Base-by-base conservation (phyloP, 2,329 filamentous ascomycete species). In the Venturia effusa region DNA sequence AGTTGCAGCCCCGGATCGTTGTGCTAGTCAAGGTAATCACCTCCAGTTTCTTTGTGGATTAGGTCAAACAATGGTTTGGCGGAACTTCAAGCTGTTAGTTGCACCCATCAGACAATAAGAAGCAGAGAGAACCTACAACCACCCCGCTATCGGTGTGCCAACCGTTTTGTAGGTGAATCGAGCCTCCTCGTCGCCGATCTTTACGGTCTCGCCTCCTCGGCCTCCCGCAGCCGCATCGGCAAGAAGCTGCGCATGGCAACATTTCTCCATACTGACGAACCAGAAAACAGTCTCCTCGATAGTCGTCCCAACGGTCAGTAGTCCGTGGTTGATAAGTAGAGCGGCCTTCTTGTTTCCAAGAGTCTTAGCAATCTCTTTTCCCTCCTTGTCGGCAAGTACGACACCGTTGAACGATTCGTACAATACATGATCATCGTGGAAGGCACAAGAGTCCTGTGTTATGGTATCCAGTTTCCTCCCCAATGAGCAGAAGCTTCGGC, bases 61-160 rank as follows among this genome's bases (percentile, higher is more conserved):
- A 89, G 75, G 76, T 90, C 87, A 75, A 91, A 91, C 67, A 87
- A 68, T 19, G 88, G 88, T 76, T 86, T 86, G 6, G 85, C 88
- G 68, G 81, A 85, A 71, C 51, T 57, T 10, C 5, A 11, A 3
- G 27, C 2, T 0, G 15, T 57, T 57, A 57, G 51, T n/a, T 32
- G 19, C 8, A 22, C 51, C 17, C 22, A 91, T 91, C 22, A 1
- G 27, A 27, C 0, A 51, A 10, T 27, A n/a, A 7, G 22, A 11
- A 10, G 8, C 2, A 2, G 7, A 15, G 22, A 48, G n/a, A 48
- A 55, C 51, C 34, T 57, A 57, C 51, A 91, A 92, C 79, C 83
- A 90, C 0, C 88, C 88, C 0, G 84, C 85, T 40, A 72, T 70
- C 19, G 82, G 78, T 0, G 78, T 82, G 0, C 88, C 88, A 3